Evolutionary conservation across 208 protist genomes (phyloP).

Genomic region (Tritrichomonas musculus): DNA sequence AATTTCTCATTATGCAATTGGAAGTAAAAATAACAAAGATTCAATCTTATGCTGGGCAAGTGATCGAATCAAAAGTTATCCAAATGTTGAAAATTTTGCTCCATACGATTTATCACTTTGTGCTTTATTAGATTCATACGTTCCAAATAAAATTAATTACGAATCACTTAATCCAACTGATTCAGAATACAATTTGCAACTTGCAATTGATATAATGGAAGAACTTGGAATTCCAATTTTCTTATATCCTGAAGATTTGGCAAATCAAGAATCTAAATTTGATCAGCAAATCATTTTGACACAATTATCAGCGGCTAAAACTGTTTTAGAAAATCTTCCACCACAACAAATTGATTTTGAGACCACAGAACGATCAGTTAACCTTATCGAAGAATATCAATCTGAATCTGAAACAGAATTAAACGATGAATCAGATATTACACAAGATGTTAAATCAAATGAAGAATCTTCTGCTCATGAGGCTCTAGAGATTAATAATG

Average conservation of each 20-base stretch:
- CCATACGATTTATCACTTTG: background rate
- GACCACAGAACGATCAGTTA: too few species aligned
- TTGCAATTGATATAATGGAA: background rate
- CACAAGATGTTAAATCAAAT: too few species aligned
- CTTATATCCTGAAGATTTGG: background rate
- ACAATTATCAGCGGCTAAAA: too few species aligned
- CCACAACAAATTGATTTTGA: too few species aligned
- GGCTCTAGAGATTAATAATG: too few species aligned
- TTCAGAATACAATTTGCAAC: background rate
- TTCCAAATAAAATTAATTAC: background rate
- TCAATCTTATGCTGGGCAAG: background rate
- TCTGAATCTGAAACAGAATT: too few species aligned
- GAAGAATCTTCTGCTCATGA: too few species aligned
- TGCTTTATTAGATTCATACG: background rate
- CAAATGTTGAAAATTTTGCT: background rate
- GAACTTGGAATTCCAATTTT: background rate
- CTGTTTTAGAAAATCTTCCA: too few species aligned
- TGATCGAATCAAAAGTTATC: background rate
- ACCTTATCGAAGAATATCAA: too few species aligned
- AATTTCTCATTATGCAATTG: background rate
- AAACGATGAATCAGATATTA: too few species aligned
- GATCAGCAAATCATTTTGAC: too few species aligned
- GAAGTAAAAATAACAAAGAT: background rate
- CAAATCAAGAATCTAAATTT: too few species aligned
- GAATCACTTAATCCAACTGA: background rate